Evolutionary conservation across 805 yeast species (phyloP), one percentile per base, ranked within the genome.

Genomic region (Candida peoriensis): DNA sequence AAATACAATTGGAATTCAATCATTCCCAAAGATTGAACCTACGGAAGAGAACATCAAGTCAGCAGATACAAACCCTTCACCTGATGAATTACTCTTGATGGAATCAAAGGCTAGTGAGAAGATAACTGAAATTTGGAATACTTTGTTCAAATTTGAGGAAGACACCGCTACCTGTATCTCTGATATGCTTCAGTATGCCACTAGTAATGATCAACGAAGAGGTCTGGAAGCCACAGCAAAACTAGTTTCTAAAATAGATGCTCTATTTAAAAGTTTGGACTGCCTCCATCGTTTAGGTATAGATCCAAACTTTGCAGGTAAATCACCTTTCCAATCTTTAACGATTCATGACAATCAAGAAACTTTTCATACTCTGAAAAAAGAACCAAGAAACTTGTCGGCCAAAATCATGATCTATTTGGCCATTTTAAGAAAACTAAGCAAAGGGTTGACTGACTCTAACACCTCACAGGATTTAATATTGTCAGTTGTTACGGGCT

Each of bases 341-440:
- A 26, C 36, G 14, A 34, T 37, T 3, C 29, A 35, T 19, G 41
- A 32, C 23, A 46, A 34, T 22, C 39, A 33, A 7, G 32, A 34
- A 8, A 29, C 39, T 2, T 44, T 41, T 26, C 48, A 44, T 5
- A 40, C 43, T 1, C 35, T 52, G 32, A 52, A 47, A 31, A 52
- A 46, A 28, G 58, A 50, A 30, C 96, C 98, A 10, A 72, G 95
- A 52, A 83, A 83, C 33, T 69, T 93, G 32, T 83, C 96, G 8
- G 88, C 95, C 6, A 89, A 88, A 55, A 70, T 93, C 7, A 89
- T 93, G 81, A 78, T 86, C 32, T 90, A 87, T 60, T 70, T 93
- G 54, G 88, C 95, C 1, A 70, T 87, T 22, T 61, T 93, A 28
- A 69, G 96, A 42, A 87, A 85, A 50, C 66, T 44, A 44, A 70